Base-by-base conservation (phyloP, 2,329 filamentous ascomycete genomes). In the Blumeria hordei region DNA sequence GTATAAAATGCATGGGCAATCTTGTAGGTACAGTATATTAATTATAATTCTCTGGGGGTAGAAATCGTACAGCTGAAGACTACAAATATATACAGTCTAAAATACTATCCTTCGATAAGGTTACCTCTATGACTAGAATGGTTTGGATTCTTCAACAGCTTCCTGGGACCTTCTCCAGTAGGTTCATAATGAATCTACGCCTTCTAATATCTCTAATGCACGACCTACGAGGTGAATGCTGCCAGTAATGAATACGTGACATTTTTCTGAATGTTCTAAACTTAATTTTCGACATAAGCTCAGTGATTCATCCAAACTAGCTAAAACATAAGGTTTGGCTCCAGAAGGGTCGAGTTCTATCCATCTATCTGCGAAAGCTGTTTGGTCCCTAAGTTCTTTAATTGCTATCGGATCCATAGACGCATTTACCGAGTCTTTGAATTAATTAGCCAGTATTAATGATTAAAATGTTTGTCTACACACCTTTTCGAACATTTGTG, bases 181-280 rank as follows among this genome's bases (percentile, higher is more conserved):
- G 35, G 5, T 18, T 50, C 55, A 62, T 43, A 62, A 51, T 12
- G 60, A 59, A 51, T 62, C 59, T 6, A 47, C 52, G 10, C 58
- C 75, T 0, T 84, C 85, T 56, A 93, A 67, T 1, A 82, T 78
- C 64, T 84, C 81, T 53, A 94, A 69, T 47, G 86, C 72, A 12
- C 84, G 83, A 6, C 78, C 78, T 0, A 81, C 74, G 1, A 82
- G 69, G 64, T 81, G 77, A 58, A 82, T 66, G 63, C 78, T 81
- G 2, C 79, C 78, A 3, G 78, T 81, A 52, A 81, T 69, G 32
- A 80, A 59, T 14, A 56, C 62, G 32, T 63, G 58, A 6, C 60
- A 54, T 54, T 68, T 61, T 49, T 33, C 56, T 28, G 12, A 18
- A 56, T 59, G 53, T 1, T 56, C 12, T 51, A 16, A n/a, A 21